These are phyloP conservation scores for Ganoderma meredithae DNA, from an alignment of 1,284 basidiomycete species.

Conservation along the genomic window DNA sequence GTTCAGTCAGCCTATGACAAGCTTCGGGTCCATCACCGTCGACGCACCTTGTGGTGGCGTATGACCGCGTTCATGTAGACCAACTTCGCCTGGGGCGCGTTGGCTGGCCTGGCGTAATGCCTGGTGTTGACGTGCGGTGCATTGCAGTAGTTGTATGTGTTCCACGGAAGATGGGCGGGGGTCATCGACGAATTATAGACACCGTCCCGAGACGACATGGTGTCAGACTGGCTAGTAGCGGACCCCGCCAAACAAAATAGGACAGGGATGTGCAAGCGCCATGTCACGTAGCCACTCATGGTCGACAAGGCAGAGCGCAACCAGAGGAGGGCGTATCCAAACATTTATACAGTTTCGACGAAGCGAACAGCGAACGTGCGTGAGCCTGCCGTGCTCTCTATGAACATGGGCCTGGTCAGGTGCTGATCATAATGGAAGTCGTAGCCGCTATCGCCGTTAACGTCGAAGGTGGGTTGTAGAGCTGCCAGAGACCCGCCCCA, in stretches of 20 bases:
- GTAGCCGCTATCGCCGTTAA: neutral
- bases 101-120: slow-evolving; percentile 35
- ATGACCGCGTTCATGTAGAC: slow-evolving; percentile 51
- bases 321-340: neutral
- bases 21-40: slow-evolving; percentile 2
- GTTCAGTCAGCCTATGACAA: slow-evolving; percentile 1
- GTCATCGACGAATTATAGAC: slow-evolving; percentile 46
- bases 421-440: slow-evolving; percentile 7
- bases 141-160: slow-evolving; percentile 64
- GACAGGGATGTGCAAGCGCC: slow-evolving; percentile 11
- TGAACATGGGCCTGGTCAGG: slow-evolving; percentile 8
- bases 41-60: slow-evolving; percentile 52
- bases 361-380: slow-evolving; percentile 25
- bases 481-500: too few relatives aligned
- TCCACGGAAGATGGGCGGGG: slow-evolving; percentile 50
- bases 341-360: slow-evolving; percentile 10
- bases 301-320: slow-evolving; percentile 5
- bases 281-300: slow-evolving; percentile 14
- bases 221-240: neutral
- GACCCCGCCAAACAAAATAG: slow-evolving; percentile 15
- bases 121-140: slow-evolving; percentile 51
- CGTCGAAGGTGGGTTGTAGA: neutral
- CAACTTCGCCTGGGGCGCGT: slow-evolving; percentile 38
- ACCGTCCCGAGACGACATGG: slow-evolving; percentile 32
- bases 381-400: neutral